Conservation (phyloP, 805 yeast genomes). For the Teunomyces atbi region DNA sequence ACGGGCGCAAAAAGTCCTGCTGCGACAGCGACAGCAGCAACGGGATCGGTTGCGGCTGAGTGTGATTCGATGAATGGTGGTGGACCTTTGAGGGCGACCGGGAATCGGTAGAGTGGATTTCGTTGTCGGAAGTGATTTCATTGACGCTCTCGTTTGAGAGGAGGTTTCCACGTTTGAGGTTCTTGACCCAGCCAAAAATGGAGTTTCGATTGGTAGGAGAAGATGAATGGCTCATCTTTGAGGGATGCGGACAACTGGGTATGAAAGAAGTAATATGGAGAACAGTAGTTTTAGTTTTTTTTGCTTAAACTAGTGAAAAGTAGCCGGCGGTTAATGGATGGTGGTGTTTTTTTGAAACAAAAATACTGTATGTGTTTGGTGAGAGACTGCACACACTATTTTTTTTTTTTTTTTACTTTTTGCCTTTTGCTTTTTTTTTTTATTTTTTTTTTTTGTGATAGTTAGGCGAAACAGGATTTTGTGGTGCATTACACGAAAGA, state of each 20-base stretch:
- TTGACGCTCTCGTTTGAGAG: slow-evolving; percentile 39
- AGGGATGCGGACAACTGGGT: neutral
- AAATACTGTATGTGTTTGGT: neutral
- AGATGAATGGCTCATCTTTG: slow-evolving; percentile 34
- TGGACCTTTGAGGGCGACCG: slow-evolving; percentile 13
- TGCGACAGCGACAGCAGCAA: slow-evolving; percentile 9
- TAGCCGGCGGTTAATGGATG: neutral
- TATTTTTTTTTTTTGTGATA: neutral
- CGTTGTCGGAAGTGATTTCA: slow-evolving; percentile 24
- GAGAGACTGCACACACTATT: neutral
- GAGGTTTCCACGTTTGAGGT: slow-evolving; percentile 35
- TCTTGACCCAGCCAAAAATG: slow-evolving; percentile 46
- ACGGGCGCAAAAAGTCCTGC: slow-evolving; percentile 41
- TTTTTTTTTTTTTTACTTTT: neutral
- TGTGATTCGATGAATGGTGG: neutral
- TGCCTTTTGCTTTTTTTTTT: neutral
- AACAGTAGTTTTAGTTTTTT: neutral
- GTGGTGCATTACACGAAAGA: neutral
- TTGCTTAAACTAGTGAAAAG: neutral
- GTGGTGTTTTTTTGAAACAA: neutral
- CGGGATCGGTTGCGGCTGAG: slow-evolving; percentile 3
- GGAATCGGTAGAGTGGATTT: slow-evolving; percentile 14
- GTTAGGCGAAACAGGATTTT: neutral
- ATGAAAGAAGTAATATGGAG: neutral
- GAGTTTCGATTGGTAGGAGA: slow-evolving; percentile 39